Percentiles rank a stretch among this genome's conserved stretches.
phyloP scores from a whole-genome alignment of 768 basidiomycete genomes.

The Coprinopsis cinerea region DNA sequence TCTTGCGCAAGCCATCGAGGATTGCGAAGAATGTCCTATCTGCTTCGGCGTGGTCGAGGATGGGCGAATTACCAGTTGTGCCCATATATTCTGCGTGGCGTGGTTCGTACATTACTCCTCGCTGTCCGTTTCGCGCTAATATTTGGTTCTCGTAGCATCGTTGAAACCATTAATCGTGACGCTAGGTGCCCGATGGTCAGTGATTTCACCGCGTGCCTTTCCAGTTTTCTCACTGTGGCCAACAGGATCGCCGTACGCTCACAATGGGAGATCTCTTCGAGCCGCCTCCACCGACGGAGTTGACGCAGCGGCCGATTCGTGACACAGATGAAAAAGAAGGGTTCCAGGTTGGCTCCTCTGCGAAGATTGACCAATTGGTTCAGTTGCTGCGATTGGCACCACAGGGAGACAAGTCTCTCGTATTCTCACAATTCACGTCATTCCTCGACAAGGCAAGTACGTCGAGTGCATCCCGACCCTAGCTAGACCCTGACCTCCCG shows the following conservation, averaged over 20 bases:
- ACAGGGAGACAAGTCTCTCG: conserved; percentile 67
- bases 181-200: conserved; percentile 78
- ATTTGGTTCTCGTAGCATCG: conserved; percentile 40
- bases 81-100: conserved; percentile 64
- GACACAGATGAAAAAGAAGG: conserved; percentile 32
- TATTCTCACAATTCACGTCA: conserved; percentile 87
- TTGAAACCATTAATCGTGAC: conserved; percentile 62
- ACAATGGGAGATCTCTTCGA: conserved; percentile 51
- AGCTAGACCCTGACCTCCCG: not conserved
- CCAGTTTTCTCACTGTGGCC: no score
- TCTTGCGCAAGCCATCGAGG: conserved; percentile 66
- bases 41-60: conserved; percentile 59
- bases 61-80: conserved; percentile 67
- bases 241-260: conserved; percentile 71
- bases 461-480: not conserved
- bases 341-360: conserved; percentile 56
- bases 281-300: conserved; percentile 58
- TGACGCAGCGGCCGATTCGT: conserved; percentile 52
- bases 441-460: conserved; percentile 69
- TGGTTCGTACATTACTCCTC: conserved; percentile 40
- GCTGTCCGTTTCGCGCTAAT: not conserved
- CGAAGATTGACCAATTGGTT: conserved; percentile 80
- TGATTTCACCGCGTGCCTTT: no score
- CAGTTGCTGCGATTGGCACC: conserved; percentile 68
- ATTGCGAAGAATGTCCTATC: conserved; percentile 78